Conservation (phyloP, 176 grass and related monocot genomes). For the Paspalum vaginatum region DNA sequence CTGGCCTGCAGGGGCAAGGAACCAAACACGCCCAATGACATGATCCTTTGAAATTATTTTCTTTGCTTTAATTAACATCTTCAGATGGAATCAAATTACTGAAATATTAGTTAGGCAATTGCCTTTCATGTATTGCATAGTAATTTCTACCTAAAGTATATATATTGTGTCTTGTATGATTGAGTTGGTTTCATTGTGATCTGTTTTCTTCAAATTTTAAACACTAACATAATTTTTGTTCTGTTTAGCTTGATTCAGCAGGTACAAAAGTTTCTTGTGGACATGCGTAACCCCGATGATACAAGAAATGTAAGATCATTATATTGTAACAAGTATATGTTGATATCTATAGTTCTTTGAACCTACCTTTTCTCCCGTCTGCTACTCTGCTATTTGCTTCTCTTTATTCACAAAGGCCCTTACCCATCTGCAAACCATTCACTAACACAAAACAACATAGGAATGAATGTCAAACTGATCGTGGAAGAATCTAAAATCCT, state of each 20-base stretch:
- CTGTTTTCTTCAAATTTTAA: conserved; percentile 14
- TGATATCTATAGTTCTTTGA: background rate
- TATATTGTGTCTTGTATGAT: conserved; percentile 28
- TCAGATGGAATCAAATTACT: background rate
- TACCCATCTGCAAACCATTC: background rate
- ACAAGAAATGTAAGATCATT: conserved; percentile 75
- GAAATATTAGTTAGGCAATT: conserved; percentile 21
- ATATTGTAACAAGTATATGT: conserved; percentile 1
- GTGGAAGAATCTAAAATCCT: background rate
- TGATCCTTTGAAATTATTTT: conserved; percentile 1
- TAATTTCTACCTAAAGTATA: conserved; percentile 1
- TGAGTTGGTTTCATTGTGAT: conserved; percentile 21
- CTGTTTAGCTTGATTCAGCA: conserved; percentile 88
- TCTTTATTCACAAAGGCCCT: background rate
- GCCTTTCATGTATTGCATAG: conserved; percentile 11
- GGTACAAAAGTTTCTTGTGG: conserved; percentile 70
- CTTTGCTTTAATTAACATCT: conserved; percentile 4
- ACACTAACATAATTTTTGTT: conserved; percentile 38
- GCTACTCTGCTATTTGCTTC: conserved; percentile 22
- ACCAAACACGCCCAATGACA: background rate
- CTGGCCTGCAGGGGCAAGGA: too few species aligned
- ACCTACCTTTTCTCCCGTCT: background rate
- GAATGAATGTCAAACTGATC: background rate
- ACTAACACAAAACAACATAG: background rate
- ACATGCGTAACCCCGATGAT: conserved; percentile 52